Percentiles rank a stretch among this genome's conserved stretches.
Evolutionary conservation across 2,329 filamentous ascomycete species (phyloP).

Genomic region (Cladobotryum protrusum): DNA sequence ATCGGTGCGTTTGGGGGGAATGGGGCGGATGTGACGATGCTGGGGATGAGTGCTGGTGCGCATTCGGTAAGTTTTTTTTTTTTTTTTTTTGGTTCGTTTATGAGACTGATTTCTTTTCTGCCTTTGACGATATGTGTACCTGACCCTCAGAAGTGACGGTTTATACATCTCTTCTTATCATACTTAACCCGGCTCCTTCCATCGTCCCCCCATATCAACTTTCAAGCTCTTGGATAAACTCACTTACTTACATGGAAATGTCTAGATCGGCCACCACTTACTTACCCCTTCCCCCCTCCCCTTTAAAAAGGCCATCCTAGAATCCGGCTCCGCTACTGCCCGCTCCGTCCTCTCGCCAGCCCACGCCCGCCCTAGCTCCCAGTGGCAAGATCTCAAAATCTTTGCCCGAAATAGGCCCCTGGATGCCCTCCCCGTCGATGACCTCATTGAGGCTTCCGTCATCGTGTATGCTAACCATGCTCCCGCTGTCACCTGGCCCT

Average conservation of each 20-base stretch:
- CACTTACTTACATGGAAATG: not conserved
- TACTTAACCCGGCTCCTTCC: no score
- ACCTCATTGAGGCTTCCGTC: constrained; percentile 43
- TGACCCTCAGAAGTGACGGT: not conserved
- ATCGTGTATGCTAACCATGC: constrained; percentile 38
- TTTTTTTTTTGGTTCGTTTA: no score
- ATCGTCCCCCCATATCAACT: not conserved
- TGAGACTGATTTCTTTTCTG: no score
- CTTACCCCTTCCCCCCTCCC: constrained; percentile 42
- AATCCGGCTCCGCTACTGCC: constrained; percentile 51
- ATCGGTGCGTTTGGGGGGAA: constrained; percentile 56
- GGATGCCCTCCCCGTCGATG: constrained; percentile 39
- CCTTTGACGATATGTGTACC: no score
- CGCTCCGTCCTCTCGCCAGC: constrained; percentile 46
- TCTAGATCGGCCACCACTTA: constrained; percentile 61
- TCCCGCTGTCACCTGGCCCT: constrained; percentile 51
- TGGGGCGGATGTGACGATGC: constrained; percentile 49
- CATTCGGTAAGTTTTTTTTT: constrained; percentile 45
- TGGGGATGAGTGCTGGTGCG: constrained; percentile 56
- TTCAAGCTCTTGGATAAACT: not conserved
- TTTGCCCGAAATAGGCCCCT: constrained; percentile 23
- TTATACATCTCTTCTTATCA: not conserved
- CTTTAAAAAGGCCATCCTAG: constrained; percentile 49
- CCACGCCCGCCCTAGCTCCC: constrained; percentile 50
- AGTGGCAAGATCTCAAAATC: constrained; percentile 35